Evolutionary conservation across 1,284 basidiomycete genomes (phyloP).

Genomic region (Tranzscheliella williamsii): DNA sequence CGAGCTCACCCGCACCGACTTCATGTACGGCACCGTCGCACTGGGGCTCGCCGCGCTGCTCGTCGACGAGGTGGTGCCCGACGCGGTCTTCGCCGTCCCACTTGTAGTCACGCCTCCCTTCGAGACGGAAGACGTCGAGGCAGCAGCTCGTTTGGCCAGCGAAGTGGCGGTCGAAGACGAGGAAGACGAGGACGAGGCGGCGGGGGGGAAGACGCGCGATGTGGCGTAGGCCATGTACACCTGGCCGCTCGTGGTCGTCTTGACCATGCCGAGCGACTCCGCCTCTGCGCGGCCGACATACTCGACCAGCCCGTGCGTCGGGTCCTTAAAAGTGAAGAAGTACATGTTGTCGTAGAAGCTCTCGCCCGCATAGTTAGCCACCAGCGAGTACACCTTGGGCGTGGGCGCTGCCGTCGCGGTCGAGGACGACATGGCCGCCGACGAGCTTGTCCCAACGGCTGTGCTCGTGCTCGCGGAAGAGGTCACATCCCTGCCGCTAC

Average conservation of each 20-base stretch:
- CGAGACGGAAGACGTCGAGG: background rate
- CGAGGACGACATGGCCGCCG: slow-evolving; percentile 2
- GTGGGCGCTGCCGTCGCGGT: slow-evolving; percentile 13
- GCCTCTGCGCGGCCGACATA: slow-evolving; percentile 22
- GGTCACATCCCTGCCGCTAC: background rate
- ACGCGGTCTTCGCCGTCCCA: slow-evolving; percentile 4
- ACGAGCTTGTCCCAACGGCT: background rate
- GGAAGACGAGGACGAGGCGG: background rate
- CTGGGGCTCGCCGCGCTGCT: background rate
- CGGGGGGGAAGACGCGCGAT: slow-evolving; percentile 22
- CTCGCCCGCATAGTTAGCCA: slow-evolving; percentile 28
- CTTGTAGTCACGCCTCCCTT: background rate
- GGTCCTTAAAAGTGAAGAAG: slow-evolving; percentile 47
- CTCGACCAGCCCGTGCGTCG: slow-evolving; percentile 43
- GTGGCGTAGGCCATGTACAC: slow-evolving; percentile 44
- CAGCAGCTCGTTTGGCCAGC: background rate
- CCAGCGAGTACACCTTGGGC: slow-evolving; percentile 25
- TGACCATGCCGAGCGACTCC: slow-evolving; percentile 19
- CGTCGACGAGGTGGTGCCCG: slow-evolving; percentile 7
- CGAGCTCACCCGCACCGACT: slow-evolving; percentile 33
- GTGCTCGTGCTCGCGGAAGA: background rate
- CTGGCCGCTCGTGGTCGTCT: slow-evolving; percentile 22
- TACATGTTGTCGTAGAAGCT: slow-evolving; percentile 48
- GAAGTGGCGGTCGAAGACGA: slow-evolving; percentile 6
- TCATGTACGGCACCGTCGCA: slow-evolving; percentile 26